Conservation (phyloP, 2,329 filamentous ascomycete genomes). For the Trichoderma guizhouense region DNA sequence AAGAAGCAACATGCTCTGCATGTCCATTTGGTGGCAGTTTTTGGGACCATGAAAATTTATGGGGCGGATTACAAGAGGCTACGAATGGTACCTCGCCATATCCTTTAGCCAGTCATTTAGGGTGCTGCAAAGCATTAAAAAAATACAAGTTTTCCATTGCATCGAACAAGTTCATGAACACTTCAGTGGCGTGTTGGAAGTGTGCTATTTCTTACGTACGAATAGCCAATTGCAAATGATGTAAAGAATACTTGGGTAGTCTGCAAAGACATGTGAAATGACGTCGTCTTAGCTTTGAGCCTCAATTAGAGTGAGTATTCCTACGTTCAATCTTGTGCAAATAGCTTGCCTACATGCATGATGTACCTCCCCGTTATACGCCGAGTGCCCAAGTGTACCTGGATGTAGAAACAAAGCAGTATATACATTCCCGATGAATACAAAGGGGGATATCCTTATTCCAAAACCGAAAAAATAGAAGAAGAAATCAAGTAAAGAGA, state of each 20-base stretch:
- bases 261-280: background rate
- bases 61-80: background rate
- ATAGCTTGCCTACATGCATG: background rate
- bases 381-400: conserved; percentile 8
- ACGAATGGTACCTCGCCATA: background rate
- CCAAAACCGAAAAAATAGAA: background rate
- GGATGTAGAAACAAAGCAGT: background rate
- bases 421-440: background rate
- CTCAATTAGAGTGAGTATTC: background rate
- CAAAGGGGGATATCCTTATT: background rate
- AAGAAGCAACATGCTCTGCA: conserved; percentile 20
- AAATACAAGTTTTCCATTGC: conserved; percentile 1
- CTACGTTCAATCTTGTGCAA: background rate
- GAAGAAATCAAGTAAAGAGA: background rate
- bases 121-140: conserved; percentile 12
- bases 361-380: background rate
- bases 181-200: background rate
- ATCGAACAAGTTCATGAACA: no score
- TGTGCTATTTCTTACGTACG: background rate
- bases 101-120: conserved; percentile 7
- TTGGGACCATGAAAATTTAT: background rate
- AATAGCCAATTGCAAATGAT: background rate
- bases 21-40: conserved; percentile 14
- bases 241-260: background rate
- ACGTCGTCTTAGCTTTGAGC: background rate